Percentiles rank a stretch among this genome's conserved stretches.
Conservation (phyloP, 148 eudicot genomes). For the Camellia sinensis region DNA sequence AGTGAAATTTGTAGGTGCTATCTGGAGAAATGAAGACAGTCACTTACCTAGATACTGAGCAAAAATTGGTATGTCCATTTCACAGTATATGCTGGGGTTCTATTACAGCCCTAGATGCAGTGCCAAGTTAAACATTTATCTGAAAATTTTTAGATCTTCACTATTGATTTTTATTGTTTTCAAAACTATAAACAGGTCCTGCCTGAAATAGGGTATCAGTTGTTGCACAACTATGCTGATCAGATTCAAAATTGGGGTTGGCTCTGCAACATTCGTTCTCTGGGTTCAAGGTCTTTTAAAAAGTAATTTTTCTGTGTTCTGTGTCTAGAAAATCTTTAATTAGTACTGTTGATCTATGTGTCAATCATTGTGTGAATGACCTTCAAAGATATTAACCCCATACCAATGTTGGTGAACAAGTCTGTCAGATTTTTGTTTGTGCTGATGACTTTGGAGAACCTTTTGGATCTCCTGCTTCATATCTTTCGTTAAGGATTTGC, state of each 20-base stretch:
- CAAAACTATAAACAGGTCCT: slow-evolving; percentile 46
- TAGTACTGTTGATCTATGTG: background rate
- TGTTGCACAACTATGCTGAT: slow-evolving; percentile 73
- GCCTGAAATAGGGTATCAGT: slow-evolving; percentile 82
- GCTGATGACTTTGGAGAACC: no score
- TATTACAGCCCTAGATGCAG: background rate
- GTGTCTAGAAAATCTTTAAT: background rate
- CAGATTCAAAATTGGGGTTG: slow-evolving; percentile 87
- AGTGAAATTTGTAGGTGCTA: slow-evolving; percentile 51
- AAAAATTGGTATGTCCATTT: slow-evolving; percentile 59
- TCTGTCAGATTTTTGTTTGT: no score
- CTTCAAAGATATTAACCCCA: background rate
- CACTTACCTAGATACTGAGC: slow-evolving; percentile 73
- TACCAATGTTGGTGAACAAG: background rate
- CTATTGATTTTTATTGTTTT: background rate
- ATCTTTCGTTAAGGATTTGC: background rate
- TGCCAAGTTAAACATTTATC: background rate
- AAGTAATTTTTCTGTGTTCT: slow-evolving; percentile 48
- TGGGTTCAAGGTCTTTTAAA: slow-evolving; percentile 56
- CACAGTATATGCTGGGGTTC: background rate
- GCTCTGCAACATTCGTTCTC: slow-evolving; percentile 77
- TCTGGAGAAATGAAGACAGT: slow-evolving; percentile 76
- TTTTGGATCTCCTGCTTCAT: background rate
- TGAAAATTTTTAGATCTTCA: background rate
- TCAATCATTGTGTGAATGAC: background rate